These are phyloP conservation scores for Orbilia quercus DNA, from an alignment of 2,329 filamentous ascomycete genomes.

Conservation along the genomic window DNA sequence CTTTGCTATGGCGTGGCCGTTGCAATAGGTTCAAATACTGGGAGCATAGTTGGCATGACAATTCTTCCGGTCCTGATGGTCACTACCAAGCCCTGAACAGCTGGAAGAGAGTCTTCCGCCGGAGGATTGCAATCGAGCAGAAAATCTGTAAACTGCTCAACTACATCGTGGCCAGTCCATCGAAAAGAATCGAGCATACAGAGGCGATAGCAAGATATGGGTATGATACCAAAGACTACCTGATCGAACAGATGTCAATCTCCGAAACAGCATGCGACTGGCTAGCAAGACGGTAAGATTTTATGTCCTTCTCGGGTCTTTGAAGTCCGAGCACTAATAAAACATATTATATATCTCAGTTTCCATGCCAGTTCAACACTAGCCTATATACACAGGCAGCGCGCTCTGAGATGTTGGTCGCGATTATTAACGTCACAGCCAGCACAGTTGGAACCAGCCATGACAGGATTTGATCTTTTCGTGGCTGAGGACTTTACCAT, in stretches of 20 bases:
- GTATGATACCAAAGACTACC: conserved; percentile 88
- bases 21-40: conserved; percentile 81
- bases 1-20: conserved; percentile 81
- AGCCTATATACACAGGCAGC: conserved; percentile 80
- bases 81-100: conserved; percentile 70
- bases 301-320: conserved; percentile 28
- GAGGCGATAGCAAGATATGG: conserved; percentile 77
- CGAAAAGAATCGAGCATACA: conserved; percentile 75
- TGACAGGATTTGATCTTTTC: conserved; percentile 91
- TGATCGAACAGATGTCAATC: conserved; percentile 74
- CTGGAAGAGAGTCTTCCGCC: conserved; percentile 78
- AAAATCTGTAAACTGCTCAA: conserved; percentile 71
- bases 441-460: conserved; percentile 75
- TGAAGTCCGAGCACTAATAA: conserved; percentile 12
- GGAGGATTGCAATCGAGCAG: conserved; percentile 69
- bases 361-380: conserved; percentile 81
- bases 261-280: conserved; percentile 75
- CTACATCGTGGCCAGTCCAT: conserved; percentile 76
- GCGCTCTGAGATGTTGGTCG: conserved; percentile 82
- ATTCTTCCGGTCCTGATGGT: conserved; percentile 66
- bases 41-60: conserved; percentile 65
- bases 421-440: conserved; percentile 68
- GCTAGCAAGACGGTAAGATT: conserved; percentile 74
- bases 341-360: conserved; percentile 64
- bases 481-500: conserved; percentile 77